phyloP scores from a whole-genome alignment of 176 grass and related monocot species.

The Phyllostachys edulis region DNA sequence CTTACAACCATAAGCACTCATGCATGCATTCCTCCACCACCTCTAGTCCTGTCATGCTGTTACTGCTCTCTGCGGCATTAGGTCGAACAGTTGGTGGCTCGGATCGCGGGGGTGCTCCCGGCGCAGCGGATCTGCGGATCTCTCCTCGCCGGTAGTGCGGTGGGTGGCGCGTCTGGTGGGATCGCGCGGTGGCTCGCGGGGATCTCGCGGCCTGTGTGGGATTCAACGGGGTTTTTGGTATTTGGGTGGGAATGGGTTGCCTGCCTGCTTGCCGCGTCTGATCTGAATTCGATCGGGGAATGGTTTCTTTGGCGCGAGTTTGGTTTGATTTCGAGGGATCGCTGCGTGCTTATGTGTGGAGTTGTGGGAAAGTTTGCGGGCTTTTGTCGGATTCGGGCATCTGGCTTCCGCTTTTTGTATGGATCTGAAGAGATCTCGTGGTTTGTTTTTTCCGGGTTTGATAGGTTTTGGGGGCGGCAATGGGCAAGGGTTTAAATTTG shows the following conservation, averaged over 20 bases:
- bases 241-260: constrained; percentile 29
- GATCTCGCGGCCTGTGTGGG: constrained; percentile 22
- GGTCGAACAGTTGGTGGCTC: constrained; percentile 17
- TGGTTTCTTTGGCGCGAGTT: background rate
- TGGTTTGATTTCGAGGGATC: background rate
- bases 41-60: background rate
- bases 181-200: background rate
- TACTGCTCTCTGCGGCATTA: constrained; percentile 25
- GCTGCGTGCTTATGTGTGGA: background rate
- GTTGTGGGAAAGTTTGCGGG: background rate
- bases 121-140: constrained; percentile 30
- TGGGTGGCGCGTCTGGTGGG: background rate
- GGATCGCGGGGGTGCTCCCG: constrained; percentile 14
- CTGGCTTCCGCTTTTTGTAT: background rate
- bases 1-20: background rate
- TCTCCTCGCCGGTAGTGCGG: background rate
- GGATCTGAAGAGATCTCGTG: constrained; percentile 43
- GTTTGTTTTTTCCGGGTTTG: background rate
- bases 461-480: background rate
- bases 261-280: background rate
- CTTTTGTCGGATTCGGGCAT: constrained; percentile 23
- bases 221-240: background rate
- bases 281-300: constrained; percentile 20
- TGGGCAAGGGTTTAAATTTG: constrained; percentile 10
- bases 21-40: background rate